phyloP scores from a whole-genome alignment of 2,329 filamentous ascomycete species.

The Neofusicoccum parvum region DNA sequence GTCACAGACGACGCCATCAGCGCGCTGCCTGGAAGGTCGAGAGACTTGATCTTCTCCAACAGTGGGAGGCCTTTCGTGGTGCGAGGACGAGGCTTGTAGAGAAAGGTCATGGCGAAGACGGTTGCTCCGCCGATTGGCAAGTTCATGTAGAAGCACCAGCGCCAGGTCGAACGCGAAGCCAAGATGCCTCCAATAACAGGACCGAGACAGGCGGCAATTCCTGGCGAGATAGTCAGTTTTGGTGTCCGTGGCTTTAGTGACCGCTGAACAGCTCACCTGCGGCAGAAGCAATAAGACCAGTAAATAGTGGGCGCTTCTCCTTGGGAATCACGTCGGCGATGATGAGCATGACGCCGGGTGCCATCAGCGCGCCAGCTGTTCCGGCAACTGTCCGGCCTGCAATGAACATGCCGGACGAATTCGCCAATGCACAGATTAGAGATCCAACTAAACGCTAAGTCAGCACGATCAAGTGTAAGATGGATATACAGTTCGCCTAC shows the following conservation, averaged over 20 bases:
- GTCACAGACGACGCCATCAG: background rate
- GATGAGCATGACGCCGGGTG: conserved; percentile 9
- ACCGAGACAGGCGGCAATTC: background rate
- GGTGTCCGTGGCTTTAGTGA: background rate
- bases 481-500: background rate
- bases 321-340: conserved; percentile 6
- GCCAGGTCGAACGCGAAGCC: background rate
- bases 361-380: conserved; percentile 6
- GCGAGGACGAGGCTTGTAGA: background rate
- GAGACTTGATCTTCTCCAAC: background rate
- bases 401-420: background rate
- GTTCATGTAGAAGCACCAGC: conserved; percentile 12
- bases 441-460: background rate
- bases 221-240: background rate
- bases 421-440: background rate
- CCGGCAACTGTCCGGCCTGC: background rate
- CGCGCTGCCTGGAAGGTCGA: background rate
- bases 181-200: background rate
- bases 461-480: background rate
- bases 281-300: background rate
- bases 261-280: background rate
- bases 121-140: background rate
- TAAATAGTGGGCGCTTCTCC: background rate
- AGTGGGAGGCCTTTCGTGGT: background rate
- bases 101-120: background rate